Evolutionary conservation across 164 flowering plant species (phyloP), one percentile per base, ranked within the genome.

Genomic region (Vitis amurensis): DNA sequence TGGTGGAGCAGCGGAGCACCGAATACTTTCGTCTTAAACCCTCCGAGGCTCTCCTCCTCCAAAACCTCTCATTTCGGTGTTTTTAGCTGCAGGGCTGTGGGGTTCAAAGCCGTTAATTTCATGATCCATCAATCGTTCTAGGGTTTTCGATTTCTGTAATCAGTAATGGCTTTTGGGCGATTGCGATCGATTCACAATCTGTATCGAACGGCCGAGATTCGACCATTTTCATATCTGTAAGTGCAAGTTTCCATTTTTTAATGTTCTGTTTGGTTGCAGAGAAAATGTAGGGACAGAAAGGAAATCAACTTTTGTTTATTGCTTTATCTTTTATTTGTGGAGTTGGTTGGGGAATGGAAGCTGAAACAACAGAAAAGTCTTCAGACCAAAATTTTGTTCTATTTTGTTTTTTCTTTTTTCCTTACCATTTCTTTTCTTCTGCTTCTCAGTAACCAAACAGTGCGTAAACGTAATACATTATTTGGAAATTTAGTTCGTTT

Each of bases 151-250:
- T 27, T 27, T 70, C 30, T 16, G 15, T 27, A 71, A 63, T 69
- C 66, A 29, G 19, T 47, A 11, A 84, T 84, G 87, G 80, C 82
- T 14, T 57, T 74, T 12, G 44, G 67, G 61, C 71, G 84, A 56
- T 64, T 82, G 12, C 79, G 71, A 16, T 16, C 70, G 51, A n/a
- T 82, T 76, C 86, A 82, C 1, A 61, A 71, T 13, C 73, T 81
- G 30, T 66, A 49, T 61, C 74, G 75, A 15, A 68, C 76, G 5
- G 55, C 78, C 17, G 72, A 67, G 63, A n/a, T 66, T 61, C 71
- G 66, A 53, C 71, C 81, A 61, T 55, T 71, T 13, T 63, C 84
- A 3, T 68, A 61, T 75, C 56, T 76, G 90, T 86, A 64, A 81
- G 82, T 72, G 11, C 11, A 8, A 23, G 15, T n/a, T 27, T 53